Conservation (phyloP, 2,329 filamentous ascomycete species). For the Sarocladiaceae sp. region DNA sequence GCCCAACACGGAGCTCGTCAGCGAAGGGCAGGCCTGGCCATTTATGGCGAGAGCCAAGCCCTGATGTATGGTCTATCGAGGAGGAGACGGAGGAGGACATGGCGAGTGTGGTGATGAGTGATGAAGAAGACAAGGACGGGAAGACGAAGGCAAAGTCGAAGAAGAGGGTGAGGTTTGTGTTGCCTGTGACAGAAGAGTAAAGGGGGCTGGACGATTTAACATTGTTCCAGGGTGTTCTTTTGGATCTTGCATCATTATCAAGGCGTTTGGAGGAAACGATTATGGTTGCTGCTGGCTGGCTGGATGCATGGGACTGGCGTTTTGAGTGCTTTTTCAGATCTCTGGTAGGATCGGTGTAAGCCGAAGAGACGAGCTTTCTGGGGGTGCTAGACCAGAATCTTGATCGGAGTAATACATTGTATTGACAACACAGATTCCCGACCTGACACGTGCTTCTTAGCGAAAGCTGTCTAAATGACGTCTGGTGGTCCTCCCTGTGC, state of each 20-base stretch:
- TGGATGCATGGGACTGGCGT: conserved; percentile 4
- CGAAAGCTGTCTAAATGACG: no score
- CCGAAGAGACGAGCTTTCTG: no score
- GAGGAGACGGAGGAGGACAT: conserved; percentile 52
- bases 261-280: background rate
- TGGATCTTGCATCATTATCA: no score
- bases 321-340: no score
- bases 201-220: no score
- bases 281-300: background rate
- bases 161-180: conserved; percentile 51
- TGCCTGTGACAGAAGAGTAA: conserved; percentile 34
- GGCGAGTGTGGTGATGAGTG: conserved; percentile 33
- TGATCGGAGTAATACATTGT: no score
- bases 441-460: no score
- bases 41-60: conserved; percentile 51
- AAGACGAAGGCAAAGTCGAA: conserved; percentile 39
- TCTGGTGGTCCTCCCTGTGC: no score
- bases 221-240: no score
- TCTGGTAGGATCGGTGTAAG: no score
- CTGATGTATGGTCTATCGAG: conserved; percentile 54
- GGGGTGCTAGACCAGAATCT: no score
- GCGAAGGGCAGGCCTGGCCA: conserved; percentile 31
- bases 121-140: conserved; percentile 18
- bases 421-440: no score
- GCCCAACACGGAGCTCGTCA: conserved; percentile 21